These are phyloP conservation scores for Ophiostoma himal-ulmi DNA, from an alignment of 2,329 filamentous ascomycete genomes.

Conservation along the genomic window DNA sequence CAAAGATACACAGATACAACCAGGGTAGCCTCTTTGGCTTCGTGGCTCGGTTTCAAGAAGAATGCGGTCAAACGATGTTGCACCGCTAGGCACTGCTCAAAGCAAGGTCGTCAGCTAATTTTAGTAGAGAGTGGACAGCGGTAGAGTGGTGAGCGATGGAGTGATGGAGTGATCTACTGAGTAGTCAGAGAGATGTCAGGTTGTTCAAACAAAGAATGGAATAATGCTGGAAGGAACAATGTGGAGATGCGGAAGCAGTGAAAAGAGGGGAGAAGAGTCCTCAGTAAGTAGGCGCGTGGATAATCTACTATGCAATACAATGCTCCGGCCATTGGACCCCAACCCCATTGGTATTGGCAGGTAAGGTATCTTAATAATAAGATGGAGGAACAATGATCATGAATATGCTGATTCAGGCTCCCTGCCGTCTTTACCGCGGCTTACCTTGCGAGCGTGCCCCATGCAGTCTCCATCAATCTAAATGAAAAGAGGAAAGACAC, in stretches of 20 bases:
- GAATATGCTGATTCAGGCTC: conserved; percentile 1
- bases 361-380: neutral
- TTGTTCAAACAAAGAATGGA: neutral
- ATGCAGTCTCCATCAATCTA: neutral
- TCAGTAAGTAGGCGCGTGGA: too few species aligned
- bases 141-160: neutral
- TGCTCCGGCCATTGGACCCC: neutral
- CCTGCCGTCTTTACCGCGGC: neutral
- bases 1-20: neutral
- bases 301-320: neutral
- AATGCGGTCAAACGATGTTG: conserved; percentile 8
- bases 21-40: neutral
- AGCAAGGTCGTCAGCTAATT: neutral
- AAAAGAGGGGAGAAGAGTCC: neutral
- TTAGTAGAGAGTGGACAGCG: neutral
- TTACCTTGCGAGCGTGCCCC: neutral
- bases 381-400: neutral
- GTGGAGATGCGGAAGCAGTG: neutral
- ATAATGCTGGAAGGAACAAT: neutral
- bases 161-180: neutral
- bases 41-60: conserved; percentile 1
- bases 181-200: too few species aligned
- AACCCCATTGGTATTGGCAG: neutral
- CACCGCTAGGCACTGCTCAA: neutral
- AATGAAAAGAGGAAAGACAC: conserved; percentile 4